Percentiles rank a stretch among this genome's conserved stretches.
Evolutionary conservation across 2,329 filamentous ascomycete species (phyloP).

Genomic region (Fusarium setosum): DNA sequence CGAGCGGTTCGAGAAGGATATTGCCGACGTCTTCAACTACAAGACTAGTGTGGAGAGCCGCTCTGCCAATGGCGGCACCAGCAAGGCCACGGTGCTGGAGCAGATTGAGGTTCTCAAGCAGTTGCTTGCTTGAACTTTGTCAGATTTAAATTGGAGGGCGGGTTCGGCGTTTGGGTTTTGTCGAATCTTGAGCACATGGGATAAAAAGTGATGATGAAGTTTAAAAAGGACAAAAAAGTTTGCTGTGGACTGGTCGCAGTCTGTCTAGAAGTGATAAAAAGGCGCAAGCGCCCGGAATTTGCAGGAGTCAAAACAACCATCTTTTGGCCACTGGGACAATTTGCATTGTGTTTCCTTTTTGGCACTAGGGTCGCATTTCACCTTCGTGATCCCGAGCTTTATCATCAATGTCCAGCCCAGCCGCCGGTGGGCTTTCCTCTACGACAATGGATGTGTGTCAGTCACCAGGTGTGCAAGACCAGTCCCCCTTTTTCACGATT

Average conservation of each 20-base stretch:
- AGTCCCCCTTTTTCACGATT: too few relatives aligned
- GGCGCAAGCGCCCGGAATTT: neutral
- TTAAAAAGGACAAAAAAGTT: neutral
- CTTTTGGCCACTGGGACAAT: neutral
- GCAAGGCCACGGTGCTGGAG: constrained; percentile 73
- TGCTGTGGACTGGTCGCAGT: neutral
- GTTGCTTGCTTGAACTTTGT: constrained; percentile 42
- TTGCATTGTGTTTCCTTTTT: neutral
- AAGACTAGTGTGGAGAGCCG: constrained; percentile 85
- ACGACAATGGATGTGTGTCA: too few relatives aligned
- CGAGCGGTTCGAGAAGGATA: constrained; percentile 75
- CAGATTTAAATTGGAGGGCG: neutral
- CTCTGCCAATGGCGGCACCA: constrained; percentile 81
- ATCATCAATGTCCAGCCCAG: too few relatives aligned
- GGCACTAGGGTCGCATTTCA: too few relatives aligned
- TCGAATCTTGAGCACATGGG: neutral
- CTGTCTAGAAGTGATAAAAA: constrained; percentile 2
- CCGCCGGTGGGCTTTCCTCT: too few relatives aligned
- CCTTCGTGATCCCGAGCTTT: too few relatives aligned
- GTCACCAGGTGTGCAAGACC: too few relatives aligned
- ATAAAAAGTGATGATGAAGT: neutral
- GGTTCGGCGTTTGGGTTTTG: constrained; percentile 4
- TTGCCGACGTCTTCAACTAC: constrained; percentile 80
- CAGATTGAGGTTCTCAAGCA: constrained; percentile 66
- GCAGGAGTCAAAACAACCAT: neutral